Evolutionary conservation across 257 asterid genomes (phyloP), one percentile per base, ranked within the genome.

Genomic region (Nicotiana knightiana): DNA sequence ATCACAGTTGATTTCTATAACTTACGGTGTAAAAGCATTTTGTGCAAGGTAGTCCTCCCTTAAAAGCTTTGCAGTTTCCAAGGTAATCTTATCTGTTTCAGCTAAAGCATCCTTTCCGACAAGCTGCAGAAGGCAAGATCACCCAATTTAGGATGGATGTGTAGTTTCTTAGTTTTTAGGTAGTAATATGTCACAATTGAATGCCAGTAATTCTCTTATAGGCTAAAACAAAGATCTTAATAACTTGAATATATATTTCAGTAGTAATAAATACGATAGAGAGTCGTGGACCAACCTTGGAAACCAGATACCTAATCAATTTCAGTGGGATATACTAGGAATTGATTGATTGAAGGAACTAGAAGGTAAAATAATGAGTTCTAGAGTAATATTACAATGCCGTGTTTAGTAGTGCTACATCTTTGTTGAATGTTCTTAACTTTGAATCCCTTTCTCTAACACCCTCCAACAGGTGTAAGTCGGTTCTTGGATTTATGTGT

Each of bases 11-110:
- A 51, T 75, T 51, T 75, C 54, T 75, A 76, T 43, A 61, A 85
- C 97, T 88, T 68, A 96, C 98, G 99, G 92, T 21, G 99, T 96
- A 88, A 94, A 96, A 58, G 99, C 99, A 90, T 96, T 96, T 89
- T 96, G 99, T 46, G 99, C 98, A 61, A 96, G 98, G 88, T 96
- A 96, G 88, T 96, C 98, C 92, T 96, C 99, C 88, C 99, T 94
- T 93, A 96, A 88, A 79, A 96, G 99, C 89, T 96, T 96, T 32
- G 99, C 98, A 73, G 99, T 96, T 89, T 96, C 99, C 87, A 96
- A 88, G 53, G 95, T 93, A 86, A 96, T 94, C 88, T 96, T 96
- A 89, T 96, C 99, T 67, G 98, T 84, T 87, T 96, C 99, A 37
- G 99, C 99, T 54, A 96, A 85, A 86, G 99, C 99, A 88, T 96